A percentile compares a stretch with the other conserved stretches of the same genome.
These are phyloP conservation scores for Syncephalastrum contaminatum DNA, from an alignment of 371 early-diverging fungal genomes.

Conservation along the genomic window DNA sequence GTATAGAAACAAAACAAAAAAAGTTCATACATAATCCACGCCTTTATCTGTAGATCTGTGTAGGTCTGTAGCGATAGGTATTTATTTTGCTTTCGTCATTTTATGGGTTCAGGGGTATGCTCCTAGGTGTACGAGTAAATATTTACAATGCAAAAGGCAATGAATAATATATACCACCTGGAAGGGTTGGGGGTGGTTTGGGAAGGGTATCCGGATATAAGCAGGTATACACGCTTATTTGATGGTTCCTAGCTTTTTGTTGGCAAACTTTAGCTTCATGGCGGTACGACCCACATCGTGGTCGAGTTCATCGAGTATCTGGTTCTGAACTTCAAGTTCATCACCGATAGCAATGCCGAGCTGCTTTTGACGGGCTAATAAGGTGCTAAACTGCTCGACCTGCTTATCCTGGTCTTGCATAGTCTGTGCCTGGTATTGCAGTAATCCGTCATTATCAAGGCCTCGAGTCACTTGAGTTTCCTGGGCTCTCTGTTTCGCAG, in stretches of 20 bases:
- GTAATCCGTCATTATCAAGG: conserved; percentile 73
- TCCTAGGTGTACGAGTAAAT: too few relatives aligned
- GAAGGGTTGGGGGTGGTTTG: too few relatives aligned
- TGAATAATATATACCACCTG: too few relatives aligned
- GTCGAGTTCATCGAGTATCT: conserved; percentile 81
- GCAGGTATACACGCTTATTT: conserved; percentile 27
- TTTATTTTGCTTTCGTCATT: too few relatives aligned
- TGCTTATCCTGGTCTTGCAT: conserved; percentile 85
- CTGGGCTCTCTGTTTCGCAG: conserved; percentile 35
- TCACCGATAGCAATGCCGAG: conserved; percentile 84
- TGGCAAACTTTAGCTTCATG: conserved; percentile 71
- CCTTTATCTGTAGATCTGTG: too few relatives aligned
- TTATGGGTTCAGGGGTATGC: too few relatives aligned
- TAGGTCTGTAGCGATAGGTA: too few relatives aligned
- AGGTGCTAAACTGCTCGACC: conserved; percentile 71
- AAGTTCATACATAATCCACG: too few relatives aligned
- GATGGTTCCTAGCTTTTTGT: conserved; percentile 77
- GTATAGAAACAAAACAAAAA: too few relatives aligned
- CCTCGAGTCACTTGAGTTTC: conserved; percentile 80
- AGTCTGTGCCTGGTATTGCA: conserved; percentile 71
- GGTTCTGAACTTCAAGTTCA: conserved; percentile 90
- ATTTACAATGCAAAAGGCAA: too few relatives aligned
- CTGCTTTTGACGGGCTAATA: conserved; percentile 81
- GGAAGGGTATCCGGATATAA: too few relatives aligned
- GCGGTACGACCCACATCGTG: conserved; percentile 71